phyloP scores from a whole-genome alignment of 192 early-diverging fungal species.

The Globomyces pollinis-pini region DNA sequence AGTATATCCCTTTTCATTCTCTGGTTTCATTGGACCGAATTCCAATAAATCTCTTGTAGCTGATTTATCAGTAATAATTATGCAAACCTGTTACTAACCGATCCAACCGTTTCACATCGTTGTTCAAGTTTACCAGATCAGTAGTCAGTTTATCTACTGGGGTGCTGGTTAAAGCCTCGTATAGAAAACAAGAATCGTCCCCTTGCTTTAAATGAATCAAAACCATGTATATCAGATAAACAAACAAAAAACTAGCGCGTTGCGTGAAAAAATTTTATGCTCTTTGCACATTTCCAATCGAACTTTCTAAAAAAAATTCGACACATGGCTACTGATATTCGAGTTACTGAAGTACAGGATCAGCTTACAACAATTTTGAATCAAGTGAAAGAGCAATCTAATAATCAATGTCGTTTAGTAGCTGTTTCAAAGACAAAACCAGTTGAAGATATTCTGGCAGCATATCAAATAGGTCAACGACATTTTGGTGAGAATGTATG shows the following conservation, averaged over 20 bases:
- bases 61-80: conserved; percentile 16
- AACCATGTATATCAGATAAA: no score
- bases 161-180: conserved; percentile 21
- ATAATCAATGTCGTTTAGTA: no score
- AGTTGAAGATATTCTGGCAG: conserved; percentile 62
- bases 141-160: conserved; percentile 24
- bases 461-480: conserved; percentile 76
- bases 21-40: conserved; percentile 43
- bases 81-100: conserved; percentile 11
- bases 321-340: no score
- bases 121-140: conserved; percentile 5
- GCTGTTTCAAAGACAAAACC: conserved; percentile 95
- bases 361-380: no score
- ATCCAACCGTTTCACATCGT: conserved; percentile 12
- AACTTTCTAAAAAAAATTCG: no score
- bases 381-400: no score
- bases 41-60: conserved; percentile 41
- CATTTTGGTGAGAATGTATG: conserved; percentile 96
- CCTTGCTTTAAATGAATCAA: conserved; percentile 32
- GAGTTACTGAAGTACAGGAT: no score
- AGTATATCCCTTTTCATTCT: conserved; percentile 45
- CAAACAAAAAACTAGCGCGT: no score
- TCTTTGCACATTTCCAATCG: no score
- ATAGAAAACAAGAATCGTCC: conserved; percentile 38
- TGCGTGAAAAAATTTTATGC: no score